Conservation (phyloP, 768 basidiomycete species). For the Rhodotorula babjevae region DNA sequence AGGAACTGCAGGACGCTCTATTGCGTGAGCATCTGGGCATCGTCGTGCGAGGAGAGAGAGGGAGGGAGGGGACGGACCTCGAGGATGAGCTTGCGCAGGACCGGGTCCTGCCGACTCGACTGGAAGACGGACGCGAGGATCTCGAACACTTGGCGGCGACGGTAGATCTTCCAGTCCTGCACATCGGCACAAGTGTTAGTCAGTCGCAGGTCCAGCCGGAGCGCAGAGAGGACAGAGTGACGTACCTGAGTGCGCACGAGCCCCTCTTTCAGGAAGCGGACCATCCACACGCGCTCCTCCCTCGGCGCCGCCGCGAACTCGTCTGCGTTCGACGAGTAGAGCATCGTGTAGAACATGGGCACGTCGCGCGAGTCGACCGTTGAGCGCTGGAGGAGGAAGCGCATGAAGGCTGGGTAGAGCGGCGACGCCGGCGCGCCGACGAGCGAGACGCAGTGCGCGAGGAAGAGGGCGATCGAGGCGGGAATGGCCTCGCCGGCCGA, state of each 20-base stretch:
- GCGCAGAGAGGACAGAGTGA: too few species aligned
- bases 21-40: neutral
- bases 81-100: constrained; percentile 32
- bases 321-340: constrained; percentile 53
- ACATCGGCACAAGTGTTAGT: too few species aligned
- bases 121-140: constrained; percentile 39
- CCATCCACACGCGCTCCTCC: constrained; percentile 39
- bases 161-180: constrained; percentile 42
- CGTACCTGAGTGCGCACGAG: constrained; percentile 34
- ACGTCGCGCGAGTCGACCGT: constrained; percentile 74
- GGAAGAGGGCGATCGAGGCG: constrained; percentile 70
- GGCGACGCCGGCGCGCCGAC: constrained; percentile 84
- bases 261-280: constrained; percentile 36
- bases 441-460: constrained; percentile 72
- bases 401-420: constrained; percentile 76
- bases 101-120: constrained; percentile 25
- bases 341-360: constrained; percentile 81
- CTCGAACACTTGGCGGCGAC: constrained; percentile 41
- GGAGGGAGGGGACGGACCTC: constrained; percentile 11
- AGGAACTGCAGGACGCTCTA: constrained; percentile 22
- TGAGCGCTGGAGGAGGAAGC: constrained; percentile 85
- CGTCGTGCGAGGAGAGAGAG: neutral
- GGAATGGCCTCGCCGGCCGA: constrained; percentile 56
- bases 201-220: too few species aligned
- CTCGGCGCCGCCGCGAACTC: constrained; percentile 27